A percentile compares a stretch with the other conserved stretches of the same genome.
Evolutionary conservation across 2,329 filamentous ascomycete species (phyloP).

Genomic region (Venturia oleaginea): DNA sequence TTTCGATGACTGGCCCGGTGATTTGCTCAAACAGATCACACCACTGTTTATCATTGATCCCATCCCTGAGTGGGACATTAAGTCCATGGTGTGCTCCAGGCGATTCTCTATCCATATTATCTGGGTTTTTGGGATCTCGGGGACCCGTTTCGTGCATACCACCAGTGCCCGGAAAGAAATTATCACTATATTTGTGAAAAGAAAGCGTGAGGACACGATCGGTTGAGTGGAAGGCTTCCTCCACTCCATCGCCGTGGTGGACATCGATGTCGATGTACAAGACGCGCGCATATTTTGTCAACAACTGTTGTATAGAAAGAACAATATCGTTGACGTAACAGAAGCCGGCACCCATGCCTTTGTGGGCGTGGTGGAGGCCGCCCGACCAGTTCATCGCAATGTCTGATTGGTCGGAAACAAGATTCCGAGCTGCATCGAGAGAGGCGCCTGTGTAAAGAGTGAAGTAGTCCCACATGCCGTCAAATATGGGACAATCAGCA

Average conservation of each 20-base stretch:
- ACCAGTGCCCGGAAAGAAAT: constrained; percentile 90
- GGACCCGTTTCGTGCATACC: constrained; percentile 78
- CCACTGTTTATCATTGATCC: constrained; percentile 87
- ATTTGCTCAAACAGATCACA: constrained; percentile 74
- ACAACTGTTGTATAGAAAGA: constrained; percentile 78
- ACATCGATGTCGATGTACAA: constrained; percentile 94
- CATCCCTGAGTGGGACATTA: constrained; percentile 84
- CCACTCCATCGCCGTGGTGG: constrained; percentile 83
- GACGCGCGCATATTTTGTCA: constrained; percentile 73
- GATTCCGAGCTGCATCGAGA: constrained; percentile 81
- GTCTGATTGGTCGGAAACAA: constrained; percentile 77
- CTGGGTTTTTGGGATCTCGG: constrained; percentile 67
- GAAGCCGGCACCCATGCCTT: constrained; percentile 86
- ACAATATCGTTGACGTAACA: constrained; percentile 99
- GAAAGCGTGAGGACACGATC: constrained; percentile 88
- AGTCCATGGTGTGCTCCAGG: constrained; percentile 74
- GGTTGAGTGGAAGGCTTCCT: constrained; percentile 83
- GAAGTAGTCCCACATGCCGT: constrained; percentile 91
- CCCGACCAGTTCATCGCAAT: constrained; percentile 98
- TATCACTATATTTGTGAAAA: constrained; percentile 91
- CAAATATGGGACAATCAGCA: constrained; percentile 93
- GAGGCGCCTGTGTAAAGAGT: constrained; percentile 87
- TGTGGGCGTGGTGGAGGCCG: constrained; percentile 92
- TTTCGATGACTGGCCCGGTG: constrained; percentile 66
- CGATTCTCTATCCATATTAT: constrained; percentile 10